Conservation (phyloP, 2,329 filamentous ascomycete species). For the Claviceps humidiphila region DNA sequence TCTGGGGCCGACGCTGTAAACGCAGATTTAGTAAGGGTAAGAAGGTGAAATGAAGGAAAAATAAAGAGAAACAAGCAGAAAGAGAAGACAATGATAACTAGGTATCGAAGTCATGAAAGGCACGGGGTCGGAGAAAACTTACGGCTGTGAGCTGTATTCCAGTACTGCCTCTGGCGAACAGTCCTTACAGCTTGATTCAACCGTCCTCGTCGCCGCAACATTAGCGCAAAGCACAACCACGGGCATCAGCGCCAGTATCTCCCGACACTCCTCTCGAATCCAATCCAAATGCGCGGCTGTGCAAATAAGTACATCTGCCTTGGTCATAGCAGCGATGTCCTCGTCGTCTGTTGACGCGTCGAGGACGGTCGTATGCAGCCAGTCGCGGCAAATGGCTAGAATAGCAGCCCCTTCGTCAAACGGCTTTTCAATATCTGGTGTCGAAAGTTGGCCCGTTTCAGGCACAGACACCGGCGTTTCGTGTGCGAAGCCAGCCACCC, state of each 20-base stretch:
- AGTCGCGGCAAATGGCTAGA: constrained; percentile 17
- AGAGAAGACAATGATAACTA: neutral
- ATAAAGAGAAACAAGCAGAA: neutral
- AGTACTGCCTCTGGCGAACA: constrained; percentile 8
- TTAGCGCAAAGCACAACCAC: constrained; percentile 22
- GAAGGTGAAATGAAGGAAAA: neutral
- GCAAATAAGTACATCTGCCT: constrained; percentile 16
- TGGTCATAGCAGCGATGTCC: neutral
- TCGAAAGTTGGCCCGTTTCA: neutral
- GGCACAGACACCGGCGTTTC: neutral
- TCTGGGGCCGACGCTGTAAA: constrained; percentile 20
- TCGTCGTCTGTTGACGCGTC: constrained; percentile 2
- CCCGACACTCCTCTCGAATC: neutral
- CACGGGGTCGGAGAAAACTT: constrained; percentile 7
- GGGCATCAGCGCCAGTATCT: constrained; percentile 5
- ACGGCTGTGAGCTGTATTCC: constrained; percentile 27
- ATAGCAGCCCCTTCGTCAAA: constrained; percentile 3
- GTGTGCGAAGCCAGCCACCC: constrained; percentile 12
- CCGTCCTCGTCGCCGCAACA: constrained; percentile 14
- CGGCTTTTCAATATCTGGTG: neutral
- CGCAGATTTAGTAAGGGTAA: neutral
- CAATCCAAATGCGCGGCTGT: neutral
- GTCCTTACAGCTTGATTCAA: neutral
- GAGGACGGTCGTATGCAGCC: constrained; percentile 19
- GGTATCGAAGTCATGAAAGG: too few species aligned